Percentiles rank a stretch among this genome's conserved stretches.
Evolutionary conservation across 352 stramenopile species (phyloP).

Genomic region (Blastocystis sp.): DNA sequence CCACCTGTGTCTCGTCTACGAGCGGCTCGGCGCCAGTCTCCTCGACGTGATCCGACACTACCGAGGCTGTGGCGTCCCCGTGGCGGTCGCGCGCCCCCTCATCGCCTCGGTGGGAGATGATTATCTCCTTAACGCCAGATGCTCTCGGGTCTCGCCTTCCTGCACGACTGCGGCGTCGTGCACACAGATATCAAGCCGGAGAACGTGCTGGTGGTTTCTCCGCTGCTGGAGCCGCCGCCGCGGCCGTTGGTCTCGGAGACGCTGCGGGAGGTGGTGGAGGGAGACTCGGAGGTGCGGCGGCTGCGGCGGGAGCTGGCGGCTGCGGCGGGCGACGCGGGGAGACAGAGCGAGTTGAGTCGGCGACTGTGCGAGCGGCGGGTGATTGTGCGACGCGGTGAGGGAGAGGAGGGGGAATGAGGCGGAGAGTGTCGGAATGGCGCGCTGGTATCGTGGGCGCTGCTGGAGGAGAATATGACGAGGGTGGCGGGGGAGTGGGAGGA

Average conservation of each 20-base stretch:
- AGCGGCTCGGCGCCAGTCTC: slow-evolving; percentile 94
- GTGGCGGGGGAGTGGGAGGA: too few relatives aligned
- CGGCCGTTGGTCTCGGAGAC: slow-evolving; percentile 38
- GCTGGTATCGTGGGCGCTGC: not conserved
- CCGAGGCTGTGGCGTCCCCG: slow-evolving; percentile 91
- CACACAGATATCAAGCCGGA: slow-evolving; percentile 99
- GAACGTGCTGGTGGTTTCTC: slow-evolving; percentile 80
- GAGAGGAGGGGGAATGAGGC: not conserved
- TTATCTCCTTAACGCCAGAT: slow-evolving; percentile 91
- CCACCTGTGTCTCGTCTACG: slow-evolving; percentile 94
- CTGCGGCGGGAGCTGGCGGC: slow-evolving; percentile 10
- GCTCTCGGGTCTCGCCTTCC: slow-evolving; percentile 85
- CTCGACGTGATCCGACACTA: slow-evolving; percentile 95
- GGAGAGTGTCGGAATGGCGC: not conserved
- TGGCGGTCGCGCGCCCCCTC: slow-evolving; percentile 71
- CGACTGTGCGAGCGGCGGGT: slow-evolving; percentile 83
- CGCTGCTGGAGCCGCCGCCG: not conserved
- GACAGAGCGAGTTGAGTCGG: slow-evolving; percentile 83
- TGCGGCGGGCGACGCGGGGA: slow-evolving; percentile 67
- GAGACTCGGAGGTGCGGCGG: not conserved
- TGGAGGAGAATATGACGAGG: too few relatives aligned
- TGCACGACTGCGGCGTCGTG: slow-evolving; percentile 95
- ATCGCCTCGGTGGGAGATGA: slow-evolving; percentile 78
- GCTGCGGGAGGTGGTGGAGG: slow-evolving; percentile 34
- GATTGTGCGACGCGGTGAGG: slow-evolving; percentile 62